These are phyloP conservation scores for Stylonectria norvegica DNA, from an alignment of 2,329 filamentous ascomycete genomes.

Conservation along the genomic window DNA sequence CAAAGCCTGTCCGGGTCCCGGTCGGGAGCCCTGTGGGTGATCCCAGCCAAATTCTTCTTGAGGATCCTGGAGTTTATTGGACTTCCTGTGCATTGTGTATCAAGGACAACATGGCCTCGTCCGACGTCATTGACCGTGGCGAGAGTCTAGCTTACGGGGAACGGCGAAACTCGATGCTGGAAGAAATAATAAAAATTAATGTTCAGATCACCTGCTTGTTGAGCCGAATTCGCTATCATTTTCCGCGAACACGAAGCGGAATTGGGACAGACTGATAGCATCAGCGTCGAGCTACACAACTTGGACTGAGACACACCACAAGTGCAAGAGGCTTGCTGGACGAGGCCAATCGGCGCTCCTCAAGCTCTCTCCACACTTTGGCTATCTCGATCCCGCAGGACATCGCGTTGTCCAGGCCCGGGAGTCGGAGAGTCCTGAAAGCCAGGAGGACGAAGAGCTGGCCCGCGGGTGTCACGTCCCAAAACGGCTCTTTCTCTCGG, in stretches of 20 bases:
- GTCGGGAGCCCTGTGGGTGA: not conserved
- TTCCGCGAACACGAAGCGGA: not conserved
- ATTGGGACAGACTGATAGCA: not conserved
- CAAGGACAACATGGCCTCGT: not conserved
- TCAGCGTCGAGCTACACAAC: not conserved
- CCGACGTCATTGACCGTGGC: conserved; percentile 21
- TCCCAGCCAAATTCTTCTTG: not conserved
- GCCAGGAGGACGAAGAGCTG: no score
- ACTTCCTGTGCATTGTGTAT: not conserved
- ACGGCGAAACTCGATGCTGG: no score
- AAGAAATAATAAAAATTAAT: no score
- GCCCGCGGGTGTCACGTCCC: no score
- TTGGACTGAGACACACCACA: no score
- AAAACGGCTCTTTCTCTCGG: conserved; percentile 5
- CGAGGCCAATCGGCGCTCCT: conserved; percentile 18
- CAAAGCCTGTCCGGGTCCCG: not conserved
- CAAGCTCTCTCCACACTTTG: conserved; percentile 18
- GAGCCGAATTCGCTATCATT: not conserved
- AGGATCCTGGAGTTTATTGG: not conserved
- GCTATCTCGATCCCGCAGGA: conserved; percentile 22
- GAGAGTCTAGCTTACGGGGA: no score
- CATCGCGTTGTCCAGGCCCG: conserved; percentile 3
- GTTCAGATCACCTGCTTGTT: not conserved
- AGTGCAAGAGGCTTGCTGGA: conserved; percentile 18
- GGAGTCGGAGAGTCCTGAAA: conserved; percentile 6